Conservation (phyloP, 306 rosid species). For the Clitoria ternatea region DNA sequence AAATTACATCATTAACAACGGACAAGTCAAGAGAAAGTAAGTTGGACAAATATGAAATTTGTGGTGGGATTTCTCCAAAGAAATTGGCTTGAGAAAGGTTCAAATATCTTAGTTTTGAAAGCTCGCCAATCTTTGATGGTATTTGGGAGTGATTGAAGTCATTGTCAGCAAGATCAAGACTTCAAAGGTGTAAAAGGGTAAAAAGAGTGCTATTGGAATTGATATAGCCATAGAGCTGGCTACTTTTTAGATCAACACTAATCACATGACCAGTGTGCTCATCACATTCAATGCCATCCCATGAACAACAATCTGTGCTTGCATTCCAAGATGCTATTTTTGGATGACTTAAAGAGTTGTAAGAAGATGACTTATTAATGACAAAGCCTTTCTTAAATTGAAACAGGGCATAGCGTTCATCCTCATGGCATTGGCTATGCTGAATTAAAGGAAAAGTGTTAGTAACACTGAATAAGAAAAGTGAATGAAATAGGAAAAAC, state of each 20-base stretch:
- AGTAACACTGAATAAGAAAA: background rate
- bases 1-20: too few species aligned
- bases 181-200: background rate
- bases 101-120: background rate
- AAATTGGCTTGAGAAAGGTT: background rate
- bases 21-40: background rate
- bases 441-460: background rate
- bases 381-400: constrained; percentile 14
- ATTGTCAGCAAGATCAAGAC: constrained; percentile 22
- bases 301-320: constrained; percentile 15
- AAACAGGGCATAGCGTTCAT: constrained; percentile 26
- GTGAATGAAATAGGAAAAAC: background rate
- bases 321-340: constrained; percentile 20
- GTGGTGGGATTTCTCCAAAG: background rate
- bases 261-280: background rate
- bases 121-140: constrained; percentile 13
- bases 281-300: constrained; percentile 27
- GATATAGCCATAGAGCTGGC: constrained; percentile 14
- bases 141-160: constrained; percentile 26
- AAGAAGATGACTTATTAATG: background rate
- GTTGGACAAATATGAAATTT: constrained; percentile 7
- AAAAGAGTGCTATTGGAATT: background rate
- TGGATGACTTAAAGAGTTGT: background rate
- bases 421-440: background rate
- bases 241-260: constrained; percentile 15